These are phyloP conservation scores for Colletotrichum sp. DNA, from an alignment of 2,329 filamentous ascomycete species.

Conservation along the genomic window DNA sequence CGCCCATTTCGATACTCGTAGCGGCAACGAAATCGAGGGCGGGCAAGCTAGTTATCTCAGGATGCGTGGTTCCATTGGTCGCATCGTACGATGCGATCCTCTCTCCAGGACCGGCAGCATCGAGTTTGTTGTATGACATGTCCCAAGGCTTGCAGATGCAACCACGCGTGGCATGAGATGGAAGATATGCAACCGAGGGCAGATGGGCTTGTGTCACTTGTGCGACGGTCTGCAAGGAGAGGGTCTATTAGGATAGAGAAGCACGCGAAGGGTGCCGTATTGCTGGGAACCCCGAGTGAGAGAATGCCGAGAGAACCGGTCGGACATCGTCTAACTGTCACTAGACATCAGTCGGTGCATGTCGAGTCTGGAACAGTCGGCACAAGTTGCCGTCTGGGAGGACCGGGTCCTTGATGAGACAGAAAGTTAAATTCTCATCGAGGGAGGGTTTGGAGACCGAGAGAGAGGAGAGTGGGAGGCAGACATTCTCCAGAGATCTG, in stretches of 20 bases:
- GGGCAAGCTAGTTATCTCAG: not conserved
- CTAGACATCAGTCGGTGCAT: not conserved
- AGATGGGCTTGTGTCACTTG: not conserved
- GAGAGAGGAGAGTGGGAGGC: not conserved
- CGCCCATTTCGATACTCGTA: not conserved
- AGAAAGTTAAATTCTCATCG: not conserved
- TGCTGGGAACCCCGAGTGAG: slow-evolving; percentile 1
- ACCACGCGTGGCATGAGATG: not conserved
- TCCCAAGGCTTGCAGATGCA: not conserved
- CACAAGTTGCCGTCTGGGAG: slow-evolving; percentile 6
- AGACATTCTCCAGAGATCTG: not conserved
- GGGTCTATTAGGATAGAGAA: not conserved
- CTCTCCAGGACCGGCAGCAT: not conserved
- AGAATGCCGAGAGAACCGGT: slow-evolving; percentile 4
- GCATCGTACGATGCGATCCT: not conserved
- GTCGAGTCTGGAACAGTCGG: not conserved
- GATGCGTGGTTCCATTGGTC: not conserved
- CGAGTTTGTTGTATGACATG: not conserved
- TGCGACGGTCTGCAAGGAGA: not conserved
- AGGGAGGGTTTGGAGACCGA: not conserved
- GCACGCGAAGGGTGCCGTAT: not conserved
- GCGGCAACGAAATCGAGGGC: not conserved
- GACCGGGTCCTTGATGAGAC: not conserved
- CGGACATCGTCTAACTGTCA: not conserved
- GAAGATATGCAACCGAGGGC: not conserved